Percentiles rank a stretch among this genome's conserved stretches.
Evolutionary conservation across 345 rosid genomes (phyloP).

Genomic region (Mercurialis annua): DNA sequence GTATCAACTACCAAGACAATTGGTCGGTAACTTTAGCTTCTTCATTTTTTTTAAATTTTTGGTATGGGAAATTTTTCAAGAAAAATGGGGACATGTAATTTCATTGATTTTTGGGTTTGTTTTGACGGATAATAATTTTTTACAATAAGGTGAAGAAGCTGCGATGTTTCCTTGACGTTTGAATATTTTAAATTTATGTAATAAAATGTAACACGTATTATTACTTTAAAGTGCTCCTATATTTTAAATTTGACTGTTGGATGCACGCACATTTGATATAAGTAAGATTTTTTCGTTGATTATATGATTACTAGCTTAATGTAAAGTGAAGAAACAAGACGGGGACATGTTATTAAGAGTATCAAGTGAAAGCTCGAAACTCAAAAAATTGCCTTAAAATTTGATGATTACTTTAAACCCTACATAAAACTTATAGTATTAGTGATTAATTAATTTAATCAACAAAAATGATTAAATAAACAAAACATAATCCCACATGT

Average conservation of each 20-base stretch:
- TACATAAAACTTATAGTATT: background rate
- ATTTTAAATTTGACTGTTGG: no score
- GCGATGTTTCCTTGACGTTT: conserved; percentile 18
- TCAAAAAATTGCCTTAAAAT: conserved; percentile 11
- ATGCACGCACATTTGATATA: no score
- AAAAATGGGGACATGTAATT: background rate
- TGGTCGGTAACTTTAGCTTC: conserved; percentile 36
- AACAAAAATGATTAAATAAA: background rate
- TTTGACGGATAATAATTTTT: conserved; percentile 5
- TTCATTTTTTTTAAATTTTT: background rate
- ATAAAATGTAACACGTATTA: no score
- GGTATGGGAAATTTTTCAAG: background rate
- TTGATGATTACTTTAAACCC: conserved; percentile 12
- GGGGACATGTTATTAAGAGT: conserved; percentile 8
- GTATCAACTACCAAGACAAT: conserved; percentile 26
- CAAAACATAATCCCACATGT: conserved; percentile 39
- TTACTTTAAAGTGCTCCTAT: no score
- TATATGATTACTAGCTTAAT: background rate
- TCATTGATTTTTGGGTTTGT: conserved; percentile 9
- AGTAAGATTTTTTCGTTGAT: no score
- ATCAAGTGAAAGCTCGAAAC: conserved; percentile 16
- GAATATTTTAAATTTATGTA: background rate
- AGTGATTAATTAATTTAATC: background rate
- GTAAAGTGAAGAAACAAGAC: background rate
- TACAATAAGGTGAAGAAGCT: background rate